Evolutionary conservation across 139 green algal species (phyloP).

Genomic region (Asterochloris sp.): DNA sequence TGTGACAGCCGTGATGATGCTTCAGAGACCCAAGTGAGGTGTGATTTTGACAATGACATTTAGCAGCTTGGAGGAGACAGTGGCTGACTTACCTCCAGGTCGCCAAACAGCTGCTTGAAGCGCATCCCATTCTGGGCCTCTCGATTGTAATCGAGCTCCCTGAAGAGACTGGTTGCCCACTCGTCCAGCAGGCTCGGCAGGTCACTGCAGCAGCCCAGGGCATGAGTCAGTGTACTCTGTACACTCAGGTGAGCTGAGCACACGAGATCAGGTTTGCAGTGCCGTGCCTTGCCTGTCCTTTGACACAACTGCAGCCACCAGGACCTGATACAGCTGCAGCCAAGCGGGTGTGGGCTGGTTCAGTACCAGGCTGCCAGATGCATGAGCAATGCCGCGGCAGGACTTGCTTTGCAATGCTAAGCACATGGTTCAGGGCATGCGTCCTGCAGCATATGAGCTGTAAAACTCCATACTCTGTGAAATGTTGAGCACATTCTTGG

Average conservation of each 20-base stretch:
- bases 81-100: conserved; percentile 50
- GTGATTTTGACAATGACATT: background rate
- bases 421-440: too few species aligned
- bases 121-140: conserved; percentile 71
- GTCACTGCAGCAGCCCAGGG: conserved; percentile 54
- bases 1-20: background rate
- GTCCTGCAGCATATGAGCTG: too few species aligned
- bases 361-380: background rate
- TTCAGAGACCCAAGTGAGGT: too few species aligned
- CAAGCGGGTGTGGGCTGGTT: background rate
- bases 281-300: too few species aligned
- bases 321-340: background rate
- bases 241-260: background rate
- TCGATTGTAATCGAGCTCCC: conserved; percentile 82
- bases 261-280: too few species aligned
- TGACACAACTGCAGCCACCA: background rate
- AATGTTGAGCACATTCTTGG: background rate
- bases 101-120: conserved; percentile 53
- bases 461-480: background rate
- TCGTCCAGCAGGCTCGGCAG: conserved; percentile 85
- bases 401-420: too few species aligned
- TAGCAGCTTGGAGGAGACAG: background rate
- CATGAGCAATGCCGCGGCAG: background rate
- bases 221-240: background rate
- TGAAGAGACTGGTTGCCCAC: conserved; percentile 76